Percentiles rank a stretch among this genome's conserved stretches.
Conservation (phyloP, 306 rosid species). For the Cicer yamashitae region DNA sequence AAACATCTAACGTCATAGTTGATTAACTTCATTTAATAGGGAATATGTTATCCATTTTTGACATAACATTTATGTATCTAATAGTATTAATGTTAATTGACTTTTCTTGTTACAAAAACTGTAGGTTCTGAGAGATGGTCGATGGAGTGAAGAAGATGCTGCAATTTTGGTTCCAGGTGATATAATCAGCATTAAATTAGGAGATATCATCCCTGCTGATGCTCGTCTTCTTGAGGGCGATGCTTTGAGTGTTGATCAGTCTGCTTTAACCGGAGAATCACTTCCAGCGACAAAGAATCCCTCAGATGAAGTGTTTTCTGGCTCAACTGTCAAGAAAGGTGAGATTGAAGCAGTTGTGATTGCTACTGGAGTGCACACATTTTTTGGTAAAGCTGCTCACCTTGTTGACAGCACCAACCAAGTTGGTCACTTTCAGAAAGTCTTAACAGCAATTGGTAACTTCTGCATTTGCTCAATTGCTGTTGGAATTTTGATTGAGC, state of each 20-base stretch:
- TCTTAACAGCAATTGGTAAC: slow-evolving; percentile 96
- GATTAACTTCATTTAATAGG: too few species aligned
- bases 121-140: slow-evolving; percentile 92
- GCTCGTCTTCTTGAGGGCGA: slow-evolving; percentile 99
- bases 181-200: slow-evolving; percentile 91
- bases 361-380: slow-evolving; percentile 99
- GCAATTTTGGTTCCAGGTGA: slow-evolving; percentile 96
- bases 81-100: slow-evolving; percentile 14
- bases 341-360: slow-evolving; percentile 98
- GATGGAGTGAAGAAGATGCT: slow-evolving; percentile 97
- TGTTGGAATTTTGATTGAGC: slow-evolving; percentile 73
- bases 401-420: slow-evolving; percentile 97
- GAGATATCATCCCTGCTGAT: slow-evolving; percentile 97
- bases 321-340: slow-evolving; percentile 97
- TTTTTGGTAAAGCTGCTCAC: slow-evolving; percentile 98
- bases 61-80: too few species aligned
- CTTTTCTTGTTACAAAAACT: slow-evolving; percentile 39
- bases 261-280: slow-evolving; percentile 97
- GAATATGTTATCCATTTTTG: too few species aligned
- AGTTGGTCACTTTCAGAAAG: slow-evolving; percentile 99
- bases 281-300: slow-evolving; percentile 93
- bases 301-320: slow-evolving; percentile 94
- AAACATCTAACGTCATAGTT: too few species aligned
- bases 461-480: slow-evolving; percentile 98
- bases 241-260: slow-evolving; percentile 93